These are phyloP conservation scores for Collybiopsis luxurians DNA, from an alignment of 768 basidiomycete genomes.

Conservation along the genomic window DNA sequence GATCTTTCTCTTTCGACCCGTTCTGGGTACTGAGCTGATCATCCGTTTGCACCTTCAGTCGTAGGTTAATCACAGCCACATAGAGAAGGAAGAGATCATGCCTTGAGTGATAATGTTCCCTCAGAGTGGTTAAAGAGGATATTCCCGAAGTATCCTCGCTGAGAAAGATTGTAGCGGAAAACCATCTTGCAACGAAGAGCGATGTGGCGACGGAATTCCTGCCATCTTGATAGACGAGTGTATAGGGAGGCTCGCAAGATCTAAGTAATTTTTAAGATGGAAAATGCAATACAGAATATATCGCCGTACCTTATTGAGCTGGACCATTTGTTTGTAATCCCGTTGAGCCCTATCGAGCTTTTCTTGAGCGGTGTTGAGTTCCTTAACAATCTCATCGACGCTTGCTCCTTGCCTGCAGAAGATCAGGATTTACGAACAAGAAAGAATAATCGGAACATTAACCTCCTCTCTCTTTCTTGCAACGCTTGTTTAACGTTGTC, in stretches of 20 bases:
- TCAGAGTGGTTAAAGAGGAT: conserved; percentile 79
- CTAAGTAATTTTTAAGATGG: conserved; percentile 33
- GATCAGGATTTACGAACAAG: conserved; percentile 9
- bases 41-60: conserved; percentile 72
- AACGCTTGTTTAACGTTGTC: conserved; percentile 64
- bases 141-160: conserved; percentile 88
- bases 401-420: conserved; percentile 64
- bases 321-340: conserved; percentile 61
- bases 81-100: conserved; percentile 20
- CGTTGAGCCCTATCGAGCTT: conserved; percentile 56
- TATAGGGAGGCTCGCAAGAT: conserved; percentile 64
- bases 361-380: conserved; percentile 63
- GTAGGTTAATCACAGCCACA: not conserved
- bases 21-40: conserved; percentile 67
- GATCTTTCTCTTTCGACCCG: conserved; percentile 67
- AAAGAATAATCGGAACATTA: conserved; percentile 12
- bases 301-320: conserved; percentile 60
- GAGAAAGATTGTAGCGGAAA: conserved; percentile 78
- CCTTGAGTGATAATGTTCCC: conserved; percentile 64
- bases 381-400: conserved; percentile 72
- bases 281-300: not conserved
- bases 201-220: conserved; percentile 84
- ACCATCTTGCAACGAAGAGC: conserved; percentile 83
- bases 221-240: conserved; percentile 72
- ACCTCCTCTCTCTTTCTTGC: conserved; percentile 65